A percentile compares a stretch with the other conserved stretches of the same genome.
Conservation (phyloP, 1,284 basidiomycete species). For the Ganoderma meredithae region DNA sequence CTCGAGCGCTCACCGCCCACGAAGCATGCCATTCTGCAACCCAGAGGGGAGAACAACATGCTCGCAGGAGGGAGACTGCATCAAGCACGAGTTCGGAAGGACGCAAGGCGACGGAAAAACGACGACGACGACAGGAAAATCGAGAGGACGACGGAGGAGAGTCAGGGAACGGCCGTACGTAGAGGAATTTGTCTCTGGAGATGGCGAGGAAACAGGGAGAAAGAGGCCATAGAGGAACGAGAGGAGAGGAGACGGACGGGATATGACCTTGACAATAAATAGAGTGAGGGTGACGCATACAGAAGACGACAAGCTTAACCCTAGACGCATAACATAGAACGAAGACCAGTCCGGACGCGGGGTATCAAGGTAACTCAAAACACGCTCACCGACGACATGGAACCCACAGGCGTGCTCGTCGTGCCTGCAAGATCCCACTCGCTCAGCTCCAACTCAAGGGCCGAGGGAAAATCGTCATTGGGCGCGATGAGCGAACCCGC, state of each 20-base stretch:
- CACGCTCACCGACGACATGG: conserved; percentile 38
- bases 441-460: conserved; percentile 46
- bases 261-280: conserved; percentile 34
- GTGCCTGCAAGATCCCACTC: conserved; percentile 42
- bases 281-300: conserved; percentile 34
- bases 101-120: conserved; percentile 13
- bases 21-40: conserved; percentile 46
- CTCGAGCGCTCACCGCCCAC: conserved; percentile 49
- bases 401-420: conserved; percentile 25
- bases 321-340: conserved; percentile 27
- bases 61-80: conserved; percentile 39
- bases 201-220: conserved; percentile 9
- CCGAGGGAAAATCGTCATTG: conserved; percentile 43
- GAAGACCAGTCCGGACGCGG: conserved; percentile 22
- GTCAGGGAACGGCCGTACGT: conserved; percentile 7
- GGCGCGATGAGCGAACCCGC: conserved; percentile 31
- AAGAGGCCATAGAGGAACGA: conserved; percentile 23
- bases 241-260: conserved; percentile 28
- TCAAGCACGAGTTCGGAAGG: conserved; percentile 27
- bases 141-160: background rate
- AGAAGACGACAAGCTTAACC: conserved; percentile 33
- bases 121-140: conserved; percentile 16
- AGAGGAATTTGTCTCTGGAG: conserved; percentile 20
- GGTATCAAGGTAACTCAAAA: conserved; percentile 33
- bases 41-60: conserved; percentile 47